Evolutionary conservation across 352 stramenopile genomes (phyloP), one percentile per base, ranked within the genome.

Genomic region (Peronospora belbahrii): DNA sequence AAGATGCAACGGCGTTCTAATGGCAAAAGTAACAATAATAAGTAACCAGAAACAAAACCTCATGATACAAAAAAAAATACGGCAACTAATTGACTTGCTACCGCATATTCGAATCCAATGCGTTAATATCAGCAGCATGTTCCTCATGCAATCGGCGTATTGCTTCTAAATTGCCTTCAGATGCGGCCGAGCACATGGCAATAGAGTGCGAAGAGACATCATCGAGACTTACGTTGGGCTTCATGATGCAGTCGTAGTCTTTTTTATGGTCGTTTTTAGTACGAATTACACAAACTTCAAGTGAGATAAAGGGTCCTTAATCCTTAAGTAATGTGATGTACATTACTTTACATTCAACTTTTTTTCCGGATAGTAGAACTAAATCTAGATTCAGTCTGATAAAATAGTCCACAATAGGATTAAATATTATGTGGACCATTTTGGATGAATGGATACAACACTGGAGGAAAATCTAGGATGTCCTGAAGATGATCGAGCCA

Each of bases 1-100:
- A 38, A 88, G 82, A 58, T 90, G 79, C 10, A 90, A 55, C 25
- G 79, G 75, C 32, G 79, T 90, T 8, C 79, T 90, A 27, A n/a
- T n/a, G n/a, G n/a, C n/a, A n/a, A n/a, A n/a, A n/a, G n/a, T n/a
- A n/a, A n/a, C n/a, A n/a, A n/a, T n/a, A n/a, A n/a, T n/a, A n/a
- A n/a, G 10, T 9, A 22, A 27, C 20, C 35, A 40, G 13, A 4
- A 33, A 15, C 9, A 3, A 2, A 15, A 6, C 23, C n/a, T n/a
- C n/a, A n/a, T n/a, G n/a, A n/a, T n/a, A n/a, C n/a, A n/a, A n/a
- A n/a, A n/a, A 27, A 27, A 27, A 4, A 27, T 27, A 27, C 4
- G 4, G 23, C 10, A 15, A 1, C 5, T 6, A 1, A 14, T 14
- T 33, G 13, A n/a, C 13, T 15, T 11, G 23, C 3, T 65, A 90